Percentiles rank a stretch among this genome's conserved stretches.
Conservation (phyloP, 495 filamentous ascomycete genomes). For the Paragyromitra xinjiangensis region DNA sequence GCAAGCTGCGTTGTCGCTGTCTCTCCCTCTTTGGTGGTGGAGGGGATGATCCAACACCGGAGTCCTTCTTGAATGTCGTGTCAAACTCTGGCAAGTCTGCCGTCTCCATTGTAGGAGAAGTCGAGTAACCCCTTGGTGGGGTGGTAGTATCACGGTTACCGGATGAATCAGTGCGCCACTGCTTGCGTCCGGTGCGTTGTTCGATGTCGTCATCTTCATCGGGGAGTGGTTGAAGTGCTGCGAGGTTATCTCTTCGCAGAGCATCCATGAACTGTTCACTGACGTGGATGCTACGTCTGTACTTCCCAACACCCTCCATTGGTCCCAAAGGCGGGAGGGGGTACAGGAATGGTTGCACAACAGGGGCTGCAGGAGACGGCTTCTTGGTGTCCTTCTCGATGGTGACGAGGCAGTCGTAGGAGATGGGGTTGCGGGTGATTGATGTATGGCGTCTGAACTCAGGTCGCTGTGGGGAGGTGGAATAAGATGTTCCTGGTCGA, state of each 20-base stretch:
- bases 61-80: slow-evolving; percentile 43
- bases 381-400: slow-evolving; percentile 47
- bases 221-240: slow-evolving; percentile 53
- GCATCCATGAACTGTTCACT: slow-evolving; percentile 53
- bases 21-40: slow-evolving; percentile 44
- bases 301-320: slow-evolving; percentile 57
- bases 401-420: slow-evolving; percentile 53
- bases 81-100: slow-evolving; percentile 47
- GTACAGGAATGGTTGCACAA: slow-evolving; percentile 49
- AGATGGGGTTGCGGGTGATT: slow-evolving; percentile 54
- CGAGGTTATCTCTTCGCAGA: slow-evolving; percentile 51
- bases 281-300: slow-evolving; percentile 56
- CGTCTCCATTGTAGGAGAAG: slow-evolving; percentile 53
- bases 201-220: slow-evolving; percentile 42
- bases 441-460: slow-evolving; percentile 56
- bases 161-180: slow-evolving; percentile 51
- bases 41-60: slow-evolving; percentile 46
- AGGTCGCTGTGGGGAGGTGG: slow-evolving; percentile 54
- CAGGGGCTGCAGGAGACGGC: slow-evolving; percentile 22
- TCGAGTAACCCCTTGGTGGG: slow-evolving; percentile 52
- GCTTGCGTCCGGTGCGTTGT: slow-evolving; percentile 47
- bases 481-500: slow-evolving; percentile 52
- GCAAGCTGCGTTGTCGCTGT: slow-evolving; percentile 49
- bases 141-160: slow-evolving; percentile 56
- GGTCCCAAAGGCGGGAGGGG: slow-evolving; percentile 55